A percentile compares a stretch with the other conserved stretches of the same genome.
These are phyloP conservation scores for Orbilia quercus DNA, from an alignment of 2,329 filamentous ascomycete species.

Conservation along the genomic window DNA sequence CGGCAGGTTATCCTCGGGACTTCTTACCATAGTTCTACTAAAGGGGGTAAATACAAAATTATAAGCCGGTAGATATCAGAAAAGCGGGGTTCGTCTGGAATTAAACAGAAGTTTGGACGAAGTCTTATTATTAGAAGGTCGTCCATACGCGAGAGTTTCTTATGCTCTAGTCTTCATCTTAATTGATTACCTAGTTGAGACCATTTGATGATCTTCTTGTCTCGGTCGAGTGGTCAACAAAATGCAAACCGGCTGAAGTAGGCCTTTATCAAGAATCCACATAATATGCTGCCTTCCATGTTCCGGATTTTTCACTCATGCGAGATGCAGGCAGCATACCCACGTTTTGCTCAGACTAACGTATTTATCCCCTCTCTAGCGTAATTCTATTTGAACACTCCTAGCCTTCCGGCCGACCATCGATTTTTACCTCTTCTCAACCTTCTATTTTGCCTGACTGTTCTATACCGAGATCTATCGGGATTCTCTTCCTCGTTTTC, in stretches of 20 bases:
- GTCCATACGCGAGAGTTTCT: neutral
- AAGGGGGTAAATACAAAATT: constrained; percentile 36
- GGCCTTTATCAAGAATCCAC: constrained; percentile 44
- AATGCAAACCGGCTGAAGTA: constrained; percentile 42
- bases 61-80: constrained; percentile 52
- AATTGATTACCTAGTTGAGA: neutral
- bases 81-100: constrained; percentile 43
- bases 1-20: constrained; percentile 40
- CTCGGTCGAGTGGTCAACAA: constrained; percentile 15
- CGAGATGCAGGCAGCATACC: constrained; percentile 47
- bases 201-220: neutral
- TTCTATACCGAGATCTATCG: too few species aligned
- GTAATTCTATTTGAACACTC: constrained; percentile 28
- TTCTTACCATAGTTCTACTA: constrained; percentile 44
- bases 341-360: constrained; percentile 41
- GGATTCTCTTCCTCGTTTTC: constrained; percentile 13
- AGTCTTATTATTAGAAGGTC: neutral
- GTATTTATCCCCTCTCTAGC: constrained; percentile 41
- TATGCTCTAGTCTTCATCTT: constrained; percentile 7
- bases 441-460: constrained; percentile 48
- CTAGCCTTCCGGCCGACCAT: constrained; percentile 13
- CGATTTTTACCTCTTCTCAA: neutral
- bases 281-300: constrained; percentile 31
- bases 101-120: neutral
- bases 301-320: constrained; percentile 45